These are phyloP conservation scores for Arthrocladium fulminans DNA, from an alignment of 2,329 filamentous ascomycete genomes.

Conservation along the genomic window DNA sequence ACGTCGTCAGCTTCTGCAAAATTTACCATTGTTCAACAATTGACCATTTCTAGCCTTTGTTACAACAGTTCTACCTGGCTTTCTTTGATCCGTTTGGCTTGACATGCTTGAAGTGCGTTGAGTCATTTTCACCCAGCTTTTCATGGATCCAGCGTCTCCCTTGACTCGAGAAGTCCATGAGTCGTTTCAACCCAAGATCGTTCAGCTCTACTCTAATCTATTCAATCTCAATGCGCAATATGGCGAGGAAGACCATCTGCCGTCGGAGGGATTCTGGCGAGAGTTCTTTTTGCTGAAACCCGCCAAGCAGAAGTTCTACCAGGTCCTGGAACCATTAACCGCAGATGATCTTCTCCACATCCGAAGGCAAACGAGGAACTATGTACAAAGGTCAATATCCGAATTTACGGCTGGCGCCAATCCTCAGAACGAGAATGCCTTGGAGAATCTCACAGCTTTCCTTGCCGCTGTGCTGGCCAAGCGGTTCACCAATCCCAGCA, in stretches of 20 bases:
- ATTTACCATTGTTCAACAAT: not conserved
- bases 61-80: not conserved
- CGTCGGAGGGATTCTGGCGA: slow-evolving; percentile 86
- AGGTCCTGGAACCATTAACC: slow-evolving; percentile 59
- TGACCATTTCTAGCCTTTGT: not conserved
- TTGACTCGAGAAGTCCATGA: slow-evolving; percentile 88
- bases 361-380: slow-evolving; percentile 64
- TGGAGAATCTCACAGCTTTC: slow-evolving; percentile 89
- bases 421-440: slow-evolving; percentile 64
- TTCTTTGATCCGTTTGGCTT: not conserved
- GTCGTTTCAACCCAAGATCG: slow-evolving; percentile 88
- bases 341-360: slow-evolving; percentile 67
- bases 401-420: slow-evolving; percentile 55
- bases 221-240: slow-evolving; percentile 48
- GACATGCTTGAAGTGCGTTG: not conserved
- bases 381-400: slow-evolving; percentile 65
- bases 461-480: slow-evolving; percentile 74
- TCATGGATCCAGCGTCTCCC: slow-evolving; percentile 64
- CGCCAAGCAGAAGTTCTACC: slow-evolving; percentile 59
- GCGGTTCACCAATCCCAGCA: slow-evolving; percentile 88
- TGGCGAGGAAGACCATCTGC: slow-evolving; percentile 51
- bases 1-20: slow-evolving; percentile 2
- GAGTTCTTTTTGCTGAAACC: slow-evolving; percentile 90
- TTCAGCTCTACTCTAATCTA: slow-evolving; percentile 75
- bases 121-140: not conserved